Conservation (phyloP, 345 rosid species). For the Citropsis articulata region DNA sequence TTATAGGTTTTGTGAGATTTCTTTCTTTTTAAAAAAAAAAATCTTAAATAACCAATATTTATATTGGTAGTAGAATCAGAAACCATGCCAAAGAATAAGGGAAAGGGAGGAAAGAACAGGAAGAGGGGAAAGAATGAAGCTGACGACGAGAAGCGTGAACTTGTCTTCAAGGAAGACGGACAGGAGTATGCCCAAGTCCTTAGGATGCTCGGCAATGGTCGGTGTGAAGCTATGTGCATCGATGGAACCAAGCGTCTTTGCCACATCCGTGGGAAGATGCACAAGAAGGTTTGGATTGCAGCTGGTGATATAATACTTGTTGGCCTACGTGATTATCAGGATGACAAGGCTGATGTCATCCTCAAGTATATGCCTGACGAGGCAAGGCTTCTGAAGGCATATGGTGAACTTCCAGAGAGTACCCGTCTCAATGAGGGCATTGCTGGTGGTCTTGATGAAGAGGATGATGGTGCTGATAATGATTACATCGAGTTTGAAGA, state of each 20-base stretch:
- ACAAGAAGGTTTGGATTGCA: constrained; percentile 86
- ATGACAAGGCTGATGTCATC: constrained; percentile 82
- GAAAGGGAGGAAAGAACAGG: constrained; percentile 88
- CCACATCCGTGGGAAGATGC: constrained; percentile 85
- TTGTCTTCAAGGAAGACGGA: constrained; percentile 73
- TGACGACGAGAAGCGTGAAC: constrained; percentile 73
- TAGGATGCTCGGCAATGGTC: constrained; percentile 77
- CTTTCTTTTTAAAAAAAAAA: not conserved
- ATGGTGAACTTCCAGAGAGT: constrained; percentile 72
- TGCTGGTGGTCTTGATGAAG: constrained; percentile 57
- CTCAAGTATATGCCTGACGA: constrained; percentile 84
- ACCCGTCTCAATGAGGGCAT: constrained; percentile 72
- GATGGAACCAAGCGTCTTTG: constrained; percentile 65
- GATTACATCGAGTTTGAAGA: constrained; percentile 77
- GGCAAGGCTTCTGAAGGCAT: constrained; percentile 74
- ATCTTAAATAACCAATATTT: constrained; percentile 19
- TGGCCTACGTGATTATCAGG: constrained; percentile 75
- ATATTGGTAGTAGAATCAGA: constrained; percentile 24
- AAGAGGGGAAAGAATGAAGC: constrained; percentile 89
- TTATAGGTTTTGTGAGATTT: not conserved
- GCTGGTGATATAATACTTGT: constrained; percentile 79
- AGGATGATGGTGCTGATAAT: constrained; percentile 50
- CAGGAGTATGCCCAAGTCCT: constrained; percentile 71
- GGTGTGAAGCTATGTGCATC: constrained; percentile 68
- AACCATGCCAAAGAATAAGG: constrained; percentile 78